A percentile compares a stretch with the other conserved stretches of the same genome.
These are phyloP conservation scores for Pascua guehoae DNA, from an alignment of 1,284 basidiomycete species.

Conservation along the genomic window DNA sequence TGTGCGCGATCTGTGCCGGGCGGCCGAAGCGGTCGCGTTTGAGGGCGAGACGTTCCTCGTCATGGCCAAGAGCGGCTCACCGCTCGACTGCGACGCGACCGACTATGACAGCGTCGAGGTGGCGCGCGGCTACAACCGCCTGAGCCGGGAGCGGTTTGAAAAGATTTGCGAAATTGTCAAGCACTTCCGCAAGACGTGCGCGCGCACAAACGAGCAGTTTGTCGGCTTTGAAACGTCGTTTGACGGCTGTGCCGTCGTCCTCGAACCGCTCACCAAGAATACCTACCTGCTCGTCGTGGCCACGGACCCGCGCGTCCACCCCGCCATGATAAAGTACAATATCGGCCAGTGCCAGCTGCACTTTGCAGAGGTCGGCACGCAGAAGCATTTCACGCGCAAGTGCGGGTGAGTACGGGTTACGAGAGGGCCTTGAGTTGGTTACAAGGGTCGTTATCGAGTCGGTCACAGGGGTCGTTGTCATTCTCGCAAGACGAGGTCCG, in stretches of 20 bases:
- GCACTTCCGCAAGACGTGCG: constrained; percentile 85
- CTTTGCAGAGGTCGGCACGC: constrained; percentile 49
- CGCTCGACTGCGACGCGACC: constrained; percentile 39
- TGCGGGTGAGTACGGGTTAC: constrained; percentile 40
- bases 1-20: constrained; percentile 78
- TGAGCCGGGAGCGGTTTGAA: constrained; percentile 84
- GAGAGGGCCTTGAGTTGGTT: too few species aligned
- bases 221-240: constrained; percentile 72
- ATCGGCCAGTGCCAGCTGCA: constrained; percentile 50
- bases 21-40: constrained; percentile 91
- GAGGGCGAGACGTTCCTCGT: constrained; percentile 97
- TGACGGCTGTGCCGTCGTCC: constrained; percentile 73
- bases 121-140: constrained; percentile 51
- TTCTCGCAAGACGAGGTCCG: too few species aligned
- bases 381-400: constrained; percentile 34
- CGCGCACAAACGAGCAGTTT: constrained; percentile 67
- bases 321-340: constrained; percentile 53
- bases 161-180: constrained; percentile 94
- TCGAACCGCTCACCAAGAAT: constrained; percentile 89
- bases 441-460: too few species aligned
- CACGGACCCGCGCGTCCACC: constrained; percentile 72
- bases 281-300: constrained; percentile 85
- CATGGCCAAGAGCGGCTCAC: constrained; percentile 61
- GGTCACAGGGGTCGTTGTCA: too few species aligned
- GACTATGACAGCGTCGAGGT: constrained; percentile 39